These are phyloP conservation scores for Apiospora marii DNA, from an alignment of 2,329 filamentous ascomycete genomes.

Conservation along the genomic window DNA sequence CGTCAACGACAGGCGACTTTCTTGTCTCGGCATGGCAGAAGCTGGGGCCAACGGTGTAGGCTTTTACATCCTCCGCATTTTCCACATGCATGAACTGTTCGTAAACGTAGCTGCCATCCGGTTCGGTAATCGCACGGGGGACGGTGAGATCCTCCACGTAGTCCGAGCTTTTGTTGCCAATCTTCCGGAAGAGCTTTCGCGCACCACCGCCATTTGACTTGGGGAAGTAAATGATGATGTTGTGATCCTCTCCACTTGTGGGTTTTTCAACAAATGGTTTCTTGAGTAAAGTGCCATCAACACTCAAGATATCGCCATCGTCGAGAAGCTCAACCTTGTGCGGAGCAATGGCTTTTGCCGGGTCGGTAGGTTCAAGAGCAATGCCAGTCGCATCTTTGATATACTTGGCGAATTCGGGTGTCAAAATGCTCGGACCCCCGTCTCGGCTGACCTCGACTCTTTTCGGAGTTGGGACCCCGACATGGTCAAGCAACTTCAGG, in stretches of 20 bases:
- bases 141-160: conserved; percentile 79
- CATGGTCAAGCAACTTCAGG: conserved; percentile 84
- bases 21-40: conserved; percentile 98
- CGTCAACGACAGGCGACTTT: conserved; percentile 97
- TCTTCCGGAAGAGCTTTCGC: conserved; percentile 91
- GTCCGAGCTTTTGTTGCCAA: conserved; percentile 99
- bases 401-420: conserved; percentile 80
- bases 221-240: conserved; percentile 97
- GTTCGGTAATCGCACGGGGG: conserved; percentile 83
- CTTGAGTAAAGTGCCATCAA: conserved; percentile 81
- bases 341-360: conserved; percentile 63
- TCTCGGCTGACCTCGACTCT: conserved; percentile 92
- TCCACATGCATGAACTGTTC: conserved; percentile 97
- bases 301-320: conserved; percentile 84
- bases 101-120: conserved; percentile 87
- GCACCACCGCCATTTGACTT: conserved; percentile 87
- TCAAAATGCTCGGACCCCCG: conserved; percentile 82
- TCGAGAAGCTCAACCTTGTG: conserved; percentile 85
- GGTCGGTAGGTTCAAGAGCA: conserved; percentile 72
- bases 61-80: conserved; percentile 98
- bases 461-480: conserved; percentile 87
- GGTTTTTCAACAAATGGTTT: conserved; percentile 99
- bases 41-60: conserved; percentile 91
- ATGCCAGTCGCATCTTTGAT: conserved; percentile 84
- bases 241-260: conserved; percentile 97